Conservation (phyloP, 2,329 filamentous ascomycete species). For the Talaromyces marneffei region DNA sequence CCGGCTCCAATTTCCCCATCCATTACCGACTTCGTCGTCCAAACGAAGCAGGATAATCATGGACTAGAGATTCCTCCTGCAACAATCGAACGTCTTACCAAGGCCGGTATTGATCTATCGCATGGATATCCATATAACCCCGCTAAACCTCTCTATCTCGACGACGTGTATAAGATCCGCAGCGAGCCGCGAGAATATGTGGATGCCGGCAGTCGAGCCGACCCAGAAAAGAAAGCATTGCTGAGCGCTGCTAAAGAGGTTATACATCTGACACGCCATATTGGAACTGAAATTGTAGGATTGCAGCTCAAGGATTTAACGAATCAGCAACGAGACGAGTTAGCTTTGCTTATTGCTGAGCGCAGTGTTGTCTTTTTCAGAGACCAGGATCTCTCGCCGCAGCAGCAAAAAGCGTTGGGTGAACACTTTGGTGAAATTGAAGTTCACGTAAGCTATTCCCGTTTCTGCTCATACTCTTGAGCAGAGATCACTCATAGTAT, state of each 20-base stretch:
- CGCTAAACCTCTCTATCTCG: conserved; percentile 59
- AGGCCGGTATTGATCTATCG: conserved; percentile 64
- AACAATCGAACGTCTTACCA: conserved; percentile 55
- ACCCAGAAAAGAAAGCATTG: conserved; percentile 58
- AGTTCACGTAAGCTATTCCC: conserved; percentile 52
- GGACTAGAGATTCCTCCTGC: conserved; percentile 53
- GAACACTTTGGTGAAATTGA: conserved; percentile 62
- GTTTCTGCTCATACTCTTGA: background rate
- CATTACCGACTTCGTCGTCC: conserved; percentile 55
- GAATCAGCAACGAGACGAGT: conserved; percentile 54
- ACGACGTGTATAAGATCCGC: conserved; percentile 64
- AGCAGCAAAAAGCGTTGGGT: conserved; percentile 59
- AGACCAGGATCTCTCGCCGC: conserved; percentile 56
- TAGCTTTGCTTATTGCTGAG: conserved; percentile 58
- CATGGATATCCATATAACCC: conserved; percentile 67
- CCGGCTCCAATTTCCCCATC: conserved; percentile 56
- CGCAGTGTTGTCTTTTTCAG: conserved; percentile 62
- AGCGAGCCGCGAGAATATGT: conserved; percentile 50
- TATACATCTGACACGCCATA: conserved; percentile 56
- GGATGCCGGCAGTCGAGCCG: conserved; percentile 59
- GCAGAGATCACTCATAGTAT: background rate
- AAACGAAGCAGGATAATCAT: conserved; percentile 56
- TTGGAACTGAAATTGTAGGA: conserved; percentile 60
- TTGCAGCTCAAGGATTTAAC: conserved; percentile 59
- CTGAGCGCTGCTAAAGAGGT: conserved; percentile 58